These are phyloP conservation scores for Choiromyces venosus DNA, from an alignment of 495 filamentous ascomycete species.

Conservation along the genomic window DNA sequence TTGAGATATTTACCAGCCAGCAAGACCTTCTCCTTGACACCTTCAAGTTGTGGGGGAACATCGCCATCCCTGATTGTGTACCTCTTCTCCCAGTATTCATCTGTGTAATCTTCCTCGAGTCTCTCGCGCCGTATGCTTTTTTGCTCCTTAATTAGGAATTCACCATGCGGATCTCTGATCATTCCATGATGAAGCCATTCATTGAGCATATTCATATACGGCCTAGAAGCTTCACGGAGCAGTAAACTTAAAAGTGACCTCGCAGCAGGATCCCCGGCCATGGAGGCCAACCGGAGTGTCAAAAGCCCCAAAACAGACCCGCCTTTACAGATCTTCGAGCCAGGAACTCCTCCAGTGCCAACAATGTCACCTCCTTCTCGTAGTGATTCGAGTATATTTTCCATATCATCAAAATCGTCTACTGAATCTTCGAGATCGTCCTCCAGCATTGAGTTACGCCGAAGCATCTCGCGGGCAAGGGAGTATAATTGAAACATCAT, in stretches of 20 bases:
- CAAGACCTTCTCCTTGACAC: constrained; percentile 86
- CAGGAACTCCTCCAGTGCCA: constrained; percentile 67
- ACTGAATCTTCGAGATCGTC: constrained; percentile 78
- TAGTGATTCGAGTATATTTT: constrained; percentile 79
- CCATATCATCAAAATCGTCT: constrained; percentile 73
- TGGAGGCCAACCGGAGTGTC: constrained; percentile 72
- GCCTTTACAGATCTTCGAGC: constrained; percentile 89
- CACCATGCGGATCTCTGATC: constrained; percentile 87
- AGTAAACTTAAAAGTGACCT: constrained; percentile 70
- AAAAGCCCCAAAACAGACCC: constrained; percentile 81
- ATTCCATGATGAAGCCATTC: constrained; percentile 96
- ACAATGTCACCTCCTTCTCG: constrained; percentile 70
- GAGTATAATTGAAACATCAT: constrained; percentile 84
- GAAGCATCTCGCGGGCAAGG: constrained; percentile 77
- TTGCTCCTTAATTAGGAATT: constrained; percentile 93
- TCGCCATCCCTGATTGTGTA: constrained; percentile 90
- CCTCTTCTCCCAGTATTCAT: constrained; percentile 97
- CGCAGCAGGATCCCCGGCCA: constrained; percentile 89
- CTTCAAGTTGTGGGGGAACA: constrained; percentile 86
- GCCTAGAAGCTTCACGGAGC: constrained; percentile 78
- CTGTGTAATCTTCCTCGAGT: constrained; percentile 91
- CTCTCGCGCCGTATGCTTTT: constrained; percentile 88
- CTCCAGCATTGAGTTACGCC: constrained; percentile 78
- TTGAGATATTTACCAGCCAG: constrained; percentile 97
- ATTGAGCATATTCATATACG: constrained; percentile 97